These are phyloP conservation scores for Fomitopsis betulina DNA, from an alignment of 1,284 basidiomycete species.

Conservation along the genomic window DNA sequence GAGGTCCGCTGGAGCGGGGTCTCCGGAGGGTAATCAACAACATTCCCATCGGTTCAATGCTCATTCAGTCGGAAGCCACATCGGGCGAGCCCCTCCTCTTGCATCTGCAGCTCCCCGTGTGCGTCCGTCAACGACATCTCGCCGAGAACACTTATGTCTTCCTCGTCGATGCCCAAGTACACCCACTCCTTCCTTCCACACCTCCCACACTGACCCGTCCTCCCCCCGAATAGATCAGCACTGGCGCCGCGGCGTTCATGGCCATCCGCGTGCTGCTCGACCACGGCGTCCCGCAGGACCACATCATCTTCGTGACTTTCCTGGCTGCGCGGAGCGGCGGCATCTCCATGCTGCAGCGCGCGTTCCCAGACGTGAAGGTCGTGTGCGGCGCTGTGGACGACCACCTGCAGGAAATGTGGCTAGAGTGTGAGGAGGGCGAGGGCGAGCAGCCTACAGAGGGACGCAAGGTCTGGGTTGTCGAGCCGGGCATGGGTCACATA, in stretches of 20 bases:
- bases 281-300: conserved; percentile 84
- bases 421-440: conserved; percentile 45
- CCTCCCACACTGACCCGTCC: neutral
- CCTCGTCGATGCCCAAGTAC: conserved; percentile 86
- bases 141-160: conserved; percentile 80
- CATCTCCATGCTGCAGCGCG: conserved; percentile 69
- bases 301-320: conserved; percentile 86
- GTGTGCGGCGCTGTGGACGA: conserved; percentile 83
- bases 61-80: conserved; percentile 84
- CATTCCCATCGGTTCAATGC: conserved; percentile 82
- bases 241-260: conserved; percentile 94
- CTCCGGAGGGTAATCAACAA: conserved; percentile 86
- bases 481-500: conserved; percentile 81
- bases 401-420: conserved; percentile 66
- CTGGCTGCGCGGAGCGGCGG: conserved; percentile 83
- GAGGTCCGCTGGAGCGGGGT: conserved; percentile 89
- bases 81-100: conserved; percentile 89
- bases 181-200: conserved; percentile 1
- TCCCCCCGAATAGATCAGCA: conserved; percentile 67
- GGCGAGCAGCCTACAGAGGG: conserved; percentile 35
- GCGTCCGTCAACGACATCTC: conserved; percentile 57
- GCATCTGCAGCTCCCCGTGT: conserved; percentile 75
- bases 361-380: conserved; percentile 81
- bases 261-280: conserved; percentile 93
- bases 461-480: conserved; percentile 69